Percentiles rank a stretch among this genome's conserved stretches.
Evolutionary conservation across 257 asterid species (phyloP).

Genomic region (Fraxinus anomala): DNA sequence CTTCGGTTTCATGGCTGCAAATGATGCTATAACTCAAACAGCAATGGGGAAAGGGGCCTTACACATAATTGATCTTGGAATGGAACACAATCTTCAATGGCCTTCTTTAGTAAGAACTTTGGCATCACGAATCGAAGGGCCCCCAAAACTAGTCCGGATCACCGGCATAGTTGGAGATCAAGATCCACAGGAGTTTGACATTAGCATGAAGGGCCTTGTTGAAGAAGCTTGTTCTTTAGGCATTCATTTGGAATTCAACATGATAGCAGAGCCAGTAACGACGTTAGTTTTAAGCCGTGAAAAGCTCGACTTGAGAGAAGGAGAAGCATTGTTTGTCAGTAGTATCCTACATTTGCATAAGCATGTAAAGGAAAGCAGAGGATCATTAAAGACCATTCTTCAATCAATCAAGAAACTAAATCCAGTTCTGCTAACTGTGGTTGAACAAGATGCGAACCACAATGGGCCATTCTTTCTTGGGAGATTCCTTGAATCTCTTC

Average conservation of each 20-base stretch:
- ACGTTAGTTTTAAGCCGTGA: constrained; percentile 42
- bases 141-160: constrained; percentile 40
- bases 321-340: constrained; percentile 43
- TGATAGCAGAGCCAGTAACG: constrained; percentile 33
- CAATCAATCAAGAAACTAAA: constrained; percentile 48
- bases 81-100: constrained; percentile 60
- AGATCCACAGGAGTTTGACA: constrained; percentile 33
- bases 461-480: constrained; percentile 59
- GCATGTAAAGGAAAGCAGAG: constrained; percentile 52
- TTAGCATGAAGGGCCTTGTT: constrained; percentile 26
- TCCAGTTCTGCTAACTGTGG: constrained; percentile 49
- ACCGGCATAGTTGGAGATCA: constrained; percentile 46
- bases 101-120: constrained; percentile 38
- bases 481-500: constrained; percentile 61
- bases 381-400: constrained; percentile 47
- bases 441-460: constrained; percentile 68
- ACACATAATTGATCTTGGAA: constrained; percentile 59
- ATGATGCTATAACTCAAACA: constrained; percentile 52
- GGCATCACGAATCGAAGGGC: constrained; percentile 32
- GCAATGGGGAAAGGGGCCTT: constrained; percentile 38
- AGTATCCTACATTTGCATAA: constrained; percentile 52
- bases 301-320: constrained; percentile 40
- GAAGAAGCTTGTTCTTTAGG: constrained; percentile 40
- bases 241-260: constrained; percentile 34
- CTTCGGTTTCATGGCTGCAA: constrained; percentile 57